Percentiles rank a stretch among this genome's conserved stretches.
Conservation (phyloP, 2,329 filamentous ascomycete species). For the Monosporascus sp. region DNA sequence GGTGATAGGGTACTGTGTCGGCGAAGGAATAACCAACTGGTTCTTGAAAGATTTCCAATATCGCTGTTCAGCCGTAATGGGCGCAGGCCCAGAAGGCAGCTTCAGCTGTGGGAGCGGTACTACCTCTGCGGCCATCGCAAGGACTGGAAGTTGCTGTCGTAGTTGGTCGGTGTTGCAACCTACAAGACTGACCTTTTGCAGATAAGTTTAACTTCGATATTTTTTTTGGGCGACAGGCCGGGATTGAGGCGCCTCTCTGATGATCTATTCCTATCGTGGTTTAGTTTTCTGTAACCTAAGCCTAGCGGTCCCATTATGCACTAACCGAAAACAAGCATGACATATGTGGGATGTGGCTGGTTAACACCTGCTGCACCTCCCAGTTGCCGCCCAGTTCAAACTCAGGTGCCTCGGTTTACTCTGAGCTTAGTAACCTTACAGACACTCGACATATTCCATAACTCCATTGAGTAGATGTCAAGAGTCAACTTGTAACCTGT, state of each 20-base stretch:
- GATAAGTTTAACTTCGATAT: constrained; percentile 1
- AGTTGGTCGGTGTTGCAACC: constrained; percentile 4
- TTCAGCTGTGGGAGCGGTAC: constrained; percentile 75
- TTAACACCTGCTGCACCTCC: neutral
- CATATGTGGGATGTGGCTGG: constrained; percentile 2
- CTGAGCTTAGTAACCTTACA: neutral
- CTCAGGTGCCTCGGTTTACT: neutral
- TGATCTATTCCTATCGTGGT: constrained; percentile 3
- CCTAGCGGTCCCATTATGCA: constrained; percentile 1
- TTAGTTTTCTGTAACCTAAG: constrained; percentile 4
- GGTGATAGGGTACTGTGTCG: constrained; percentile 83
- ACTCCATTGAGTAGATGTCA: no score
- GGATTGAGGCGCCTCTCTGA: constrained; percentile 7
- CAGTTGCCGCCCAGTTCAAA: neutral
- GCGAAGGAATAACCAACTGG: constrained; percentile 82
- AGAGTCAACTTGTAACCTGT: no score
- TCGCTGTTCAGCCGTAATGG: constrained; percentile 83
- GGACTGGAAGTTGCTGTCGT: constrained; percentile 7
- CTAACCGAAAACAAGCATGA: neutral
- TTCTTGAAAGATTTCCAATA: constrained; percentile 98
- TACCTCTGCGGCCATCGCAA: constrained; percentile 78
- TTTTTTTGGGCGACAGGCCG: neutral
- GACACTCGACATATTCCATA: no score
- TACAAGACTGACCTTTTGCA: neutral
- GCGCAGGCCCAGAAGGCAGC: constrained; percentile 75